Base-by-base conservation (phyloP, 139 green algal species). In the Chlorella ohadii region DNA sequence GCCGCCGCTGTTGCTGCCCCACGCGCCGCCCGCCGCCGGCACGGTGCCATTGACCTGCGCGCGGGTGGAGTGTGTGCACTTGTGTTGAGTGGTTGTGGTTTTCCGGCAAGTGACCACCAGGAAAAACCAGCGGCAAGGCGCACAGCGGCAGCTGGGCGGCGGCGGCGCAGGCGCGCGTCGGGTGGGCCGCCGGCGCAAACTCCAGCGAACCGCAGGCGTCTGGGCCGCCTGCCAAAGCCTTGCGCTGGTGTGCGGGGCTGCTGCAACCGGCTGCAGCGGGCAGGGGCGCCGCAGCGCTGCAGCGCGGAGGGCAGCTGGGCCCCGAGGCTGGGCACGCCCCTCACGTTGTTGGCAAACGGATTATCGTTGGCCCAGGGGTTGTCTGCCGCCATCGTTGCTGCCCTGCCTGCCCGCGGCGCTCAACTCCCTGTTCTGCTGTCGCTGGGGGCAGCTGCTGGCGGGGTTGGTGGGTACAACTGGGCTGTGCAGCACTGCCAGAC, bases 311-410 rank as follows among this genome's bases (percentile, higher is more conserved):
- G 34, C 64, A 71, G 64, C 64, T 23, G 31, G 64, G 28, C 64
- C 19, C 25, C 0, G n/a, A 12, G 13, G 64, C 64, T 71, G 64
- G 28, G 51, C 51, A 59, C 63, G 44, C 44, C 44, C 6, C 78
- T 65, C 41, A 83, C 78, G 63, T 25, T 74, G 44, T 25, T 83
- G 7, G 79, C 80, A 63, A 89, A 89, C 5, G 85, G 85, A 36
- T 89, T 89, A 64, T 89, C 85, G 23, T 76, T 56, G 56, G 33
- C 81, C 47, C 85, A 88, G 0, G 85, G 85, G 34, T 88, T 88
- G 71, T 88, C 85, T 17, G 41, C 56, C 2, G 56, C 78, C 78
- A 87, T 87, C 12, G 51, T 61, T 87, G 34, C 31, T 87, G 34
- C 31, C 9, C 6, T 68, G 27, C 63, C 11, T 22, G 2, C 11